Percentiles rank a stretch among this genome's conserved stretches.
These are phyloP conservation scores for Taxawa tesnikishii DNA, from an alignment of 2,329 filamentous ascomycete genomes.

Conservation along the genomic window DNA sequence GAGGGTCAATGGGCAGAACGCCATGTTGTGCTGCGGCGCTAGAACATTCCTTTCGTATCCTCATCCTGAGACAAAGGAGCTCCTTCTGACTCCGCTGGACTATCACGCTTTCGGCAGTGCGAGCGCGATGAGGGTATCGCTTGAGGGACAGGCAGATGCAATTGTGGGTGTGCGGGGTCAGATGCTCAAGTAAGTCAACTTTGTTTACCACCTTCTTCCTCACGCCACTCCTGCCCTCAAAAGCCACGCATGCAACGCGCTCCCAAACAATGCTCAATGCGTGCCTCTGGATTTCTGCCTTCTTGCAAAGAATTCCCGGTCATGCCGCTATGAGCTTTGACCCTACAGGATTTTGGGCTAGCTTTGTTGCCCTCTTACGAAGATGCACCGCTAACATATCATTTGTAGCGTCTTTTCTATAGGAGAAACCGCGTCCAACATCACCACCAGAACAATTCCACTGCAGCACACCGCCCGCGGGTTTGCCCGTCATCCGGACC, in stretches of 20 bases:
- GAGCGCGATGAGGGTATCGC: conserved; percentile 66
- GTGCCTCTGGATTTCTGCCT: too few relatives aligned
- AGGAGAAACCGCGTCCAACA: conserved; percentile 9
- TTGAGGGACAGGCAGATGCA: conserved; percentile 67
- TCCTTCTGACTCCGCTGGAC: conserved; percentile 84
- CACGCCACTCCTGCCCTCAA: too few relatives aligned
- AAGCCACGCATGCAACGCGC: too few relatives aligned
- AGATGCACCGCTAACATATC: too few relatives aligned
- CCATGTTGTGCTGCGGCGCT: conserved; percentile 80
- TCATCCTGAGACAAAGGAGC: conserved; percentile 72
- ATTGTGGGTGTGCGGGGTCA: conserved; percentile 81
- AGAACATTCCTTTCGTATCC: conserved; percentile 95
- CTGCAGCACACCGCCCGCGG: conserved; percentile 83
- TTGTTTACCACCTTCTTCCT: too few relatives aligned
- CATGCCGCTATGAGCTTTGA: too few relatives aligned
- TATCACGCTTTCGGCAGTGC: conserved; percentile 84
- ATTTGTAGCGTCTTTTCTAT: conserved; percentile 11
- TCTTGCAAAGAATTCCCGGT: too few relatives aligned
- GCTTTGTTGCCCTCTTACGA: too few relatives aligned
- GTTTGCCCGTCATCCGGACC: conserved; percentile 76
- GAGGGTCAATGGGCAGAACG: conserved; percentile 71
- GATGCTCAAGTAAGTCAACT: too few relatives aligned
- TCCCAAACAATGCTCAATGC: too few relatives aligned
- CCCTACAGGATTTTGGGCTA: too few relatives aligned
- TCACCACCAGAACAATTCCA: conserved; percentile 35